phyloP scores from a whole-genome alignment of 2,329 filamentous ascomycete genomes.

The Ilyonectria robusta region DNA sequence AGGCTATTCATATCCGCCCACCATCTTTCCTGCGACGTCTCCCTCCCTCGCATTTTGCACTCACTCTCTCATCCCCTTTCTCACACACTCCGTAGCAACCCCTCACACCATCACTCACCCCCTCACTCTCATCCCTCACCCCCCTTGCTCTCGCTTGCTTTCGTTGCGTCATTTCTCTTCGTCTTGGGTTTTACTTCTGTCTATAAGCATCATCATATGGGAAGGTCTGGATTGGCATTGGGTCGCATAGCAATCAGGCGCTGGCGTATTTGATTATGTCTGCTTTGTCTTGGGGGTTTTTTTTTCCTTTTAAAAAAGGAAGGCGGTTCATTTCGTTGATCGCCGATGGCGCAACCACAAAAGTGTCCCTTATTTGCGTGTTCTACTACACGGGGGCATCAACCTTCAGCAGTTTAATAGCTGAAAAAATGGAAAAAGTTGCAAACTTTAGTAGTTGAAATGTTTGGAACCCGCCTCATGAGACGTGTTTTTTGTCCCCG shows the following conservation, averaged over 20 bases:
- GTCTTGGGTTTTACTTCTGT: conserved; percentile 38
- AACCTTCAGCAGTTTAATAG: conserved; percentile 33
- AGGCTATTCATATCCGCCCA: neutral
- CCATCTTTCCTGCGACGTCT: conserved; percentile 7
- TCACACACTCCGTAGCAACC: conserved; percentile 23
- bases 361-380: conserved; percentile 26
- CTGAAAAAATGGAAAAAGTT: conserved; percentile 41
- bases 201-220: conserved; percentile 44
- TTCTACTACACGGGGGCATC: conserved; percentile 25
- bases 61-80: conserved; percentile 22
- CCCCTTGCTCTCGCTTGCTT: conserved; percentile 27
- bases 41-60: conserved; percentile 31
- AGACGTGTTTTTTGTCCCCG: neutral
- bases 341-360: conserved; percentile 33
- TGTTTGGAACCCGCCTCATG: neutral
- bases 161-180: conserved; percentile 28
- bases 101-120: conserved; percentile 19
- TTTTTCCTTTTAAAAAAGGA: conserved; percentile 28
- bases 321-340: conserved; percentile 35
- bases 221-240: conserved; percentile 39
- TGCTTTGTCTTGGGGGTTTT: conserved; percentile 22
- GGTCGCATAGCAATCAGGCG: conserved; percentile 47
- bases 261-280: conserved; percentile 39
- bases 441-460: conserved; percentile 37
- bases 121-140: conserved; percentile 3